Percentiles rank a stretch among this genome's conserved stretches.
Conservation (phyloP, 2,329 filamentous ascomycete species). For the Sporothrix protearum region DNA sequence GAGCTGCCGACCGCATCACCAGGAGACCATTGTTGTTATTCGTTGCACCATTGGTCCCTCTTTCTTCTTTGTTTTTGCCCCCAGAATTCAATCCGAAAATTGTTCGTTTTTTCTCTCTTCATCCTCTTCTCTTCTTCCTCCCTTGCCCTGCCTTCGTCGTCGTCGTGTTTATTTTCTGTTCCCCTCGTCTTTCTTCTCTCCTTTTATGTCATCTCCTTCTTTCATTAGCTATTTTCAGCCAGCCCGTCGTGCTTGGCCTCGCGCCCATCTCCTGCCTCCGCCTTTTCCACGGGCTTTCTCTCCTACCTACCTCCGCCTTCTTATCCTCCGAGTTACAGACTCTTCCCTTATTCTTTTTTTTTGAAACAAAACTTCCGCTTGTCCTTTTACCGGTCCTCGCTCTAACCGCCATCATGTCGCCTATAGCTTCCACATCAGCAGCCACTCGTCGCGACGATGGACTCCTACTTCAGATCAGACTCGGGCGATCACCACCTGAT, state of each 20-base stretch:
- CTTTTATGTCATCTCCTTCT: background rate
- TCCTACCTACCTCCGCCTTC: background rate
- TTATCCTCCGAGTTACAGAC: background rate
- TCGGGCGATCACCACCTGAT: constrained; percentile 51
- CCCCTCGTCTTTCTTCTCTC: constrained; percentile 38
- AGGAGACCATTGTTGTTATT: background rate
- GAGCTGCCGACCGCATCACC: constrained; percentile 5
- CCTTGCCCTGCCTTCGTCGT: background rate
- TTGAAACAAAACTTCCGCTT: background rate
- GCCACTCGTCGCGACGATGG: constrained; percentile 41
- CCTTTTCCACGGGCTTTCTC: background rate
- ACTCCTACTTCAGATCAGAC: constrained; percentile 54
- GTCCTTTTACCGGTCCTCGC: constrained; percentile 32
- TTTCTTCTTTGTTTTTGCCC: constrained; percentile 7
- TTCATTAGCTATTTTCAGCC: background rate
- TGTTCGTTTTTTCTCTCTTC: constrained; percentile 27
- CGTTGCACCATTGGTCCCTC: constrained; percentile 1
- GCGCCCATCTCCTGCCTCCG: background rate
- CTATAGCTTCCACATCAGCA: background rate
- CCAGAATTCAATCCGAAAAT: constrained; percentile 17
- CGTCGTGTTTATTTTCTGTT: background rate
- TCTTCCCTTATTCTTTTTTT: constrained; percentile 2
- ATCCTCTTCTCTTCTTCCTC: constrained; percentile 26
- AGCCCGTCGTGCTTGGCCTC: constrained; percentile 26
- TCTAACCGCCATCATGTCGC: constrained; percentile 56